Base-by-base conservation (phyloP, 164 flowering plant genomes). In the Malania oleifera region DNA sequence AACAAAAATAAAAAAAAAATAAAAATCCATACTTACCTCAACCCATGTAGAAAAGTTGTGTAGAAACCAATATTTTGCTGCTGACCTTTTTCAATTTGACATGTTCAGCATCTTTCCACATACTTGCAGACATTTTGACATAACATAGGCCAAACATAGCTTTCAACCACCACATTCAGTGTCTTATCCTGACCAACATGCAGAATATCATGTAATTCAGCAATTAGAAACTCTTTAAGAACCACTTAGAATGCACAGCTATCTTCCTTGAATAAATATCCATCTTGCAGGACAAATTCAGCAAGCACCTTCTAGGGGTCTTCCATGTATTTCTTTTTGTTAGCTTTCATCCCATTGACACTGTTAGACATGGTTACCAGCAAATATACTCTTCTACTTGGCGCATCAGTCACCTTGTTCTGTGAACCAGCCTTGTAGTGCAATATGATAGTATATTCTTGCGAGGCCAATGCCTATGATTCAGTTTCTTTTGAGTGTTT, bases 11-110 rank as follows among this genome's bases (percentile, higher is more conserved):
- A n/a, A n/a, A n/a, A n/a, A n/a, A n/a, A n/a, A n/a, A n/a, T n/a
- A n/a, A 47, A 61, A 52, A 15, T 61, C 56, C 56, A 61, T 61
- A 24, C 24, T 14, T 6, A 61, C n/a, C 18, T 61, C 64, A 2
- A 9, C 47, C 64, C 46, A 61, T 11, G 14, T 8, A 37, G 64
- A 2, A 61, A 31, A 8, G 38, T 49, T 3, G 25, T 38, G 22
- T n/a, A n/a, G n/a, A 61, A 19, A 13, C 64, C 37, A 2, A 31
- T 38, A 25, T 61, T 52, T 24, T 49, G 56, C 7, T 7, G 0
- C 3, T 51, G 57, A 8, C 35, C 49, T 27, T 61, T 61, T 1
- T 22, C 34, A 7, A 22, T 22, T 12, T 50, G 34, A 22, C 64
- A 61, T 7, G 24, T 28, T 9, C 7, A 18, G 18, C 64, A 61